Percentiles rank a stretch among this genome's conserved stretches.
These are phyloP conservation scores for Eimeria tenella DNA, from an alignment of 169 alveolate species.

Conservation along the genomic window DNA sequence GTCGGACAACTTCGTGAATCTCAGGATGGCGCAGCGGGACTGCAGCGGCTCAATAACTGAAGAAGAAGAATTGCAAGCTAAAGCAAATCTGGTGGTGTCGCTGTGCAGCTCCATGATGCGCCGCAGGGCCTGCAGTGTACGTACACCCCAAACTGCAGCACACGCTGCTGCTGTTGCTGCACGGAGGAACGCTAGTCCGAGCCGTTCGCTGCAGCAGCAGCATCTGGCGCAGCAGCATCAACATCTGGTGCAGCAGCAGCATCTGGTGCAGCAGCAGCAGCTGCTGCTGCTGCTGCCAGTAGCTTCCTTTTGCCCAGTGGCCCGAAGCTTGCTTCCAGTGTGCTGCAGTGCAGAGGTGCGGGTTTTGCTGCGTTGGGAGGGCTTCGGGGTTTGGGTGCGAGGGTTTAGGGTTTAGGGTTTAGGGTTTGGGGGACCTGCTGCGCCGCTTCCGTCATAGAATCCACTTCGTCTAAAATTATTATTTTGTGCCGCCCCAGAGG, in stretches of 20 bases:
- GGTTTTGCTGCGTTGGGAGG: too few relatives aligned
- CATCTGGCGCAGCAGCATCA: too few relatives aligned
- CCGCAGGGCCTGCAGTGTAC: constrained; percentile 92
- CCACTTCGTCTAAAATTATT: constrained; percentile 99
- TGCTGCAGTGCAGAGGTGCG: too few relatives aligned
- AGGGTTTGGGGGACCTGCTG: constrained; percentile 90
- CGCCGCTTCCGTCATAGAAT: constrained; percentile 99
- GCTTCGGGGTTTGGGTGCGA: too few relatives aligned
- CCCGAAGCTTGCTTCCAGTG: too few relatives aligned
- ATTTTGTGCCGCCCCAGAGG: constrained; percentile 97
- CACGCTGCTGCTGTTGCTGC: too few relatives aligned
- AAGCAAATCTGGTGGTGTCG: constrained; percentile 98
- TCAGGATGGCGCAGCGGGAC: constrained; percentile 98
- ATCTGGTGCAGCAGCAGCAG: too few relatives aligned
- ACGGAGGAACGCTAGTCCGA: too few relatives aligned
- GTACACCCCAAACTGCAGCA: background rate
- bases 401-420: constrained; percentile 10
- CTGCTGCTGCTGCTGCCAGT: too few relatives aligned
- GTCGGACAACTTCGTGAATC: constrained; percentile 96
- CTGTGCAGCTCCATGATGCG: constrained; percentile 98
- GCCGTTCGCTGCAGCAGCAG: too few relatives aligned
- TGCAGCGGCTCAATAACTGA: constrained; percentile 99
- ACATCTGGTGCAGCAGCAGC: background rate
- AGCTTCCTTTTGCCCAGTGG: too few relatives aligned
- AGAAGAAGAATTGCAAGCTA: constrained; percentile 99